phyloP scores from a whole-genome alignment of 257 asterid species.

The Ligustrum vulgare region DNA sequence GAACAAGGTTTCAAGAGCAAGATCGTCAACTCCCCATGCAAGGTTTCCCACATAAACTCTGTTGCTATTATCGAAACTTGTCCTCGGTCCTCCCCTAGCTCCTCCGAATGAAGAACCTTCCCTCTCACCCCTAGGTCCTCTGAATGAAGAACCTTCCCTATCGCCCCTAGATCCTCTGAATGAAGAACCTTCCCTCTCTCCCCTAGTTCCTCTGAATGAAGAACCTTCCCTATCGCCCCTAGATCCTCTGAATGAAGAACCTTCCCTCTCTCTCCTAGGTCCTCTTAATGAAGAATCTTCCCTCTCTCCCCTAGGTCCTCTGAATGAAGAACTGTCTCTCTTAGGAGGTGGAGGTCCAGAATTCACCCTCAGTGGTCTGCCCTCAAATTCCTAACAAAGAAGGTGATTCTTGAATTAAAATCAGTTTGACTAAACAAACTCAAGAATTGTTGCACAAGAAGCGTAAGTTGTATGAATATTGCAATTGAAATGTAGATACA shows the following conservation, averaged over 20 bases:
- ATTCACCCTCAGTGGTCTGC: slow-evolving; percentile 77
- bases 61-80: slow-evolving; percentile 42
- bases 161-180: slow-evolving; percentile 2
- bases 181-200: slow-evolving; percentile 34
- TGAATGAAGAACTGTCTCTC: slow-evolving; percentile 42
- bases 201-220: slow-evolving; percentile 13
- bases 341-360: slow-evolving; percentile 80
- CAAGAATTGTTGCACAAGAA: neutral
- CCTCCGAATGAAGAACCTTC: slow-evolving; percentile 48
- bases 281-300: no score
- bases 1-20: slow-evolving; percentile 67
- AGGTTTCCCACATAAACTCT: slow-evolving; percentile 81
- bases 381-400: slow-evolving; percentile 62
- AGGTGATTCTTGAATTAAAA: neutral
- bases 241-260: slow-evolving; percentile 29
- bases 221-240: slow-evolving; percentile 55
- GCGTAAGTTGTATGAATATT: neutral
- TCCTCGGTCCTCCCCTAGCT: slow-evolving; percentile 47
- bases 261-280: slow-evolving; percentile 40
- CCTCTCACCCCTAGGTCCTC: slow-evolving; percentile 14
- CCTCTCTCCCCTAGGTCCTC: slow-evolving; percentile 65
- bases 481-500: neutral
- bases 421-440: neutral
- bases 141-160: slow-evolving; percentile 39
- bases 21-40: slow-evolving; percentile 83